These are phyloP conservation scores for Epichloe elymi DNA, from an alignment of 2,329 filamentous ascomycete genomes.

Conservation along the genomic window DNA sequence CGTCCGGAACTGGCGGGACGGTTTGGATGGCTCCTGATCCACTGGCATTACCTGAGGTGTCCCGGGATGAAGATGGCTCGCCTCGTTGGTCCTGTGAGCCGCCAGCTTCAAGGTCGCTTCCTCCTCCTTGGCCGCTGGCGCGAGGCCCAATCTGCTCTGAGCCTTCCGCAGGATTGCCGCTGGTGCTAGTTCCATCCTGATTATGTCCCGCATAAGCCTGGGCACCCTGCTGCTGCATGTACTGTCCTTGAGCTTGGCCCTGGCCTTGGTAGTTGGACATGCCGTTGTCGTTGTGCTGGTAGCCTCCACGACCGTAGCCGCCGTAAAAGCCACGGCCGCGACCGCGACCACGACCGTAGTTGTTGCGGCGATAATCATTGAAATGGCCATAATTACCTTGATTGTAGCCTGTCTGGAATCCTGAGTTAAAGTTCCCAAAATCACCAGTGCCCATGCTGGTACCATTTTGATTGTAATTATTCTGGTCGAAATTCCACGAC, in stretches of 20 bases:
- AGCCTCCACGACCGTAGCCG: constrained; percentile 43
- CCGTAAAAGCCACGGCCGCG: constrained; percentile 50
- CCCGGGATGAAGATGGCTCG: constrained; percentile 14
- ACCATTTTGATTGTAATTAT: constrained; percentile 84
- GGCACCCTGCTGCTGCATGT: constrained; percentile 15
- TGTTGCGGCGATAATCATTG: constrained; percentile 64
- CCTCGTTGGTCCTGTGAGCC: constrained; percentile 11
- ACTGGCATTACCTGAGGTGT: constrained; percentile 18
- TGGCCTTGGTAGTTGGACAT: constrained; percentile 24
- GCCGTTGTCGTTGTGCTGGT: constrained; percentile 21
- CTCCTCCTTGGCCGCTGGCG: constrained; percentile 2
- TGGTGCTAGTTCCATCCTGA: constrained; percentile 10
- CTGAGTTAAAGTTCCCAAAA: constrained; percentile 66
- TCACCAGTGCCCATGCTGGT: constrained; percentile 69
- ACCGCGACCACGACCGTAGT: constrained; percentile 54
- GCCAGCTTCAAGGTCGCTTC: constrained; percentile 6
- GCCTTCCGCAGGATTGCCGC: constrained; percentile 14
- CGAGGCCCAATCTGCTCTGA: constrained; percentile 10
- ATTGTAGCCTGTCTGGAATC: constrained; percentile 66
- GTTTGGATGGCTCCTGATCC: constrained; percentile 18
- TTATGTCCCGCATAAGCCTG: constrained; percentile 7
- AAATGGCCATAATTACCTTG: constrained; percentile 74
- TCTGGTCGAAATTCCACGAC: constrained; percentile 73
- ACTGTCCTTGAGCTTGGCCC: constrained; percentile 17
- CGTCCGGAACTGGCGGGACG: constrained; percentile 23